Conservation (phyloP, 108 stramenopile species). For the Craspedostauros australis region DNA sequence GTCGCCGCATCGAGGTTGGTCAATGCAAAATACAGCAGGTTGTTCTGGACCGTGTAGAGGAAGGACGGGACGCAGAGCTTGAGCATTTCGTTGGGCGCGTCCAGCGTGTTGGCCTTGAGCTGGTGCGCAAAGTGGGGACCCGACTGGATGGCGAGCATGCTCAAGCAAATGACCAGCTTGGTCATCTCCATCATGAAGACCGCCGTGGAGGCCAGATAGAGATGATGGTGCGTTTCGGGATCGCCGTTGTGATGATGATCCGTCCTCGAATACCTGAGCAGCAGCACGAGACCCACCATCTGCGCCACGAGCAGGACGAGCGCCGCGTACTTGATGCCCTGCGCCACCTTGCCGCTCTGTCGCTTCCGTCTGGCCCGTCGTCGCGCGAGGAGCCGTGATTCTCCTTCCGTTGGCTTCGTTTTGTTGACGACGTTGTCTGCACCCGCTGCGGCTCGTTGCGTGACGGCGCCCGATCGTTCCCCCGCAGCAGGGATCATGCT, state of each 20-base stretch:
- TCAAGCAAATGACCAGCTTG: constrained; percentile 61
- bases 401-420: too few relatives aligned
- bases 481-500: too few relatives aligned
- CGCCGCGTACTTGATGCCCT: constrained; percentile 81
- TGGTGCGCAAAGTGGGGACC: constrained; percentile 19
- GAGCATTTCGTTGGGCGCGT: constrained; percentile 74
- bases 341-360: too few relatives aligned
- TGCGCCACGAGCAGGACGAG: constrained; percentile 78
- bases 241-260: constrained; percentile 29
- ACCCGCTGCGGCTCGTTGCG: too few relatives aligned
- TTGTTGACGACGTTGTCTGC: too few relatives aligned
- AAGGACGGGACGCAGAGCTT: constrained; percentile 95
- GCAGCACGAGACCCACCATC: constrained; percentile 81
- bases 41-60: constrained; percentile 97
- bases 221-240: too few relatives aligned
- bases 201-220: constrained; percentile 80
- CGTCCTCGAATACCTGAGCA: constrained; percentile 76
- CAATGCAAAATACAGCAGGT: constrained; percentile 93
- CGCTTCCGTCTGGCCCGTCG: too few relatives aligned
- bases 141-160: constrained; percentile 57
- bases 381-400: too few relatives aligned
- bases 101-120: constrained; percentile 32
- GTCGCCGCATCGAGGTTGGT: constrained; percentile 94
- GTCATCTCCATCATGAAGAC: constrained; percentile 84
- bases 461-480: too few relatives aligned